phyloP scores from a whole-genome alignment of 2,329 filamentous ascomycete species.

The Epichloe baconii region DNA sequence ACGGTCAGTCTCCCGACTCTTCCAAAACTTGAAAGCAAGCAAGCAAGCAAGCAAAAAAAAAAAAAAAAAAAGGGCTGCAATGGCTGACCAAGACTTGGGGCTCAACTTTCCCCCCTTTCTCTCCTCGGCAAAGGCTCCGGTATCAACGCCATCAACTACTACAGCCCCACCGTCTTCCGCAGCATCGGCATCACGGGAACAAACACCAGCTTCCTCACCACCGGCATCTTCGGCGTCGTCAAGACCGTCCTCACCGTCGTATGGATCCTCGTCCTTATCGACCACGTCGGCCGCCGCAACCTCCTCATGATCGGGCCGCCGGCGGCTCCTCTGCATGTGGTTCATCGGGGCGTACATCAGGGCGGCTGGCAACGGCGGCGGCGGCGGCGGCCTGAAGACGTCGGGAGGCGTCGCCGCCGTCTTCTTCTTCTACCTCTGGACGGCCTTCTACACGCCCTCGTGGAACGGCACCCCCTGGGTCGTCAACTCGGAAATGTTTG shows the following conservation, averaged over 20 bases:
- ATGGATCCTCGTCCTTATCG: conserved; percentile 14
- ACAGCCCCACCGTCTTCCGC: conserved; percentile 17
- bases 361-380: conserved; percentile 12
- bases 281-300: conserved; percentile 30
- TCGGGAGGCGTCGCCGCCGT: conserved; percentile 46
- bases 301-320: conserved; percentile 47
- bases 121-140: conserved; percentile 11
- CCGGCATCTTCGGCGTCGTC: conserved; percentile 16
- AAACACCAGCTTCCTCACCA: conserved; percentile 15
- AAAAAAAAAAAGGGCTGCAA: too few relatives aligned
- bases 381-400: conserved; percentile 21
- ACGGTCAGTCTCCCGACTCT: conserved; percentile 29
- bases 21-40: too few relatives aligned
- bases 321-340: conserved; percentile 56
- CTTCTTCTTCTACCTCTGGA: conserved; percentile 46
- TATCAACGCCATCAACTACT: conserved; percentile 20
- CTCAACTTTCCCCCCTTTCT: too few relatives aligned
- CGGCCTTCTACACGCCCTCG: conserved; percentile 53
- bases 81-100: neutral
- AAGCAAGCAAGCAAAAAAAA: too few relatives aligned
- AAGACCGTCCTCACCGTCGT: conserved; percentile 30
- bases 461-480: conserved; percentile 72
- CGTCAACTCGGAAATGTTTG: conserved; percentile 63
- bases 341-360: conserved; percentile 37
- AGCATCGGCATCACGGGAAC: conserved; percentile 15